Evolutionary conservation across 352 stramenopile genomes (phyloP).

Genomic region (Aphanomyces euteiches): DNA sequence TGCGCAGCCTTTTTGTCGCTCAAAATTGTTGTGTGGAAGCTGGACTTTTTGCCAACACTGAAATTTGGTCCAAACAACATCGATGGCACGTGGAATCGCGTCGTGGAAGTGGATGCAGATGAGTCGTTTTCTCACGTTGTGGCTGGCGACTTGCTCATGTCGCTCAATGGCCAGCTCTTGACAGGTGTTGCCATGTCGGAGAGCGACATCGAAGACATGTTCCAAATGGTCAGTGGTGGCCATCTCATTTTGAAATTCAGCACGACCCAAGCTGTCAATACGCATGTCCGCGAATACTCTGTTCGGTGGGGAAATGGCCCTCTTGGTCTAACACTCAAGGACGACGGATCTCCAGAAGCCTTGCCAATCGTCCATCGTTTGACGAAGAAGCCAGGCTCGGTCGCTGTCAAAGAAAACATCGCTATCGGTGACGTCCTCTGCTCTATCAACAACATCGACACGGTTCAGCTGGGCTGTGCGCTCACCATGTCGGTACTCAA

Average conservation of each 20-base stretch:
- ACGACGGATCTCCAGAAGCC: slow-evolving; percentile 79
- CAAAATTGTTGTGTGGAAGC: slow-evolving; percentile 83
- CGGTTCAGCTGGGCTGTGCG: slow-evolving; percentile 80
- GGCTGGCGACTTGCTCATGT: slow-evolving; percentile 62
- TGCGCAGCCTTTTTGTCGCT: slow-evolving; percentile 67
- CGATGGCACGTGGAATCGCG: slow-evolving; percentile 54
- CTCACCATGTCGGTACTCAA: slow-evolving; percentile 87
- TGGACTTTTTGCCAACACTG: slow-evolving; percentile 75
- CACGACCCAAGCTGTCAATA: slow-evolving; percentile 49
- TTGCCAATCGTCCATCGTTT: slow-evolving; percentile 84
- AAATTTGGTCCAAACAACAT: slow-evolving; percentile 44
- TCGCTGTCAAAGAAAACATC: slow-evolving; percentile 86
- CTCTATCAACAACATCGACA: slow-evolving; percentile 88
- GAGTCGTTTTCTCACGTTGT: slow-evolving; percentile 77
- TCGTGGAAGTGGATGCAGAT: slow-evolving; percentile 70
- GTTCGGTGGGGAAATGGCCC: slow-evolving; percentile 85
- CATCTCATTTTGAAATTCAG: slow-evolving; percentile 84
- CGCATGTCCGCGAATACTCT: slow-evolving; percentile 77
- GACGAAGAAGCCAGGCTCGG: slow-evolving; percentile 80
- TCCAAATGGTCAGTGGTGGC: slow-evolving; percentile 56
- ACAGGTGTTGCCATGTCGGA: slow-evolving; percentile 55
- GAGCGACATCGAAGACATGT: slow-evolving; percentile 67
- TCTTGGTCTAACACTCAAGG: slow-evolving; percentile 78
- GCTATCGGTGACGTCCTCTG: slow-evolving; percentile 80
- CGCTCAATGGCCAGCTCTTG: slow-evolving; percentile 68